Percentiles rank a stretch among this genome's conserved stretches.
phyloP scores from a whole-genome alignment of 768 basidiomycete genomes.

The Boletus rufocinnamomeus region DNA sequence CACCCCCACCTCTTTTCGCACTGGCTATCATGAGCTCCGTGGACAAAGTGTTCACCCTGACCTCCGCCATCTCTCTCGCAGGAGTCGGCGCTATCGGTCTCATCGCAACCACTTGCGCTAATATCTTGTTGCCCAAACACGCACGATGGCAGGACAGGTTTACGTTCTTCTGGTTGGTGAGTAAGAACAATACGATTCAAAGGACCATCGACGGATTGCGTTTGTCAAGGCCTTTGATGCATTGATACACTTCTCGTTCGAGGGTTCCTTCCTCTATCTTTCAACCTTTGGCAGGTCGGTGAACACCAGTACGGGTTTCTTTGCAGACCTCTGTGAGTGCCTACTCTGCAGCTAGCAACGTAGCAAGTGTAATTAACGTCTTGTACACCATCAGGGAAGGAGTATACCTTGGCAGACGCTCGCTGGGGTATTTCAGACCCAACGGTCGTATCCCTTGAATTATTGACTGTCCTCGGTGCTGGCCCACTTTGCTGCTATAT shows the following conservation, averaged over 20 bases:
- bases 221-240: conserved; percentile 69
- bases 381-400: conserved; percentile 52
- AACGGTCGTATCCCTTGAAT: conserved; percentile 78
- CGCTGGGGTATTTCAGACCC: conserved; percentile 83
- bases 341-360: background rate
- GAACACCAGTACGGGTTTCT: conserved; percentile 63
- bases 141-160: conserved; percentile 63
- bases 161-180: conserved; percentile 79
- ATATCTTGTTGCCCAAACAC: conserved; percentile 60
- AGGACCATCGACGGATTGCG: background rate
- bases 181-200: conserved; percentile 21
- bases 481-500: conserved; percentile 77
- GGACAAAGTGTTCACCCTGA: conserved; percentile 50
- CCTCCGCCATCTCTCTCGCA: conserved; percentile 63
- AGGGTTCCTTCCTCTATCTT: conserved; percentile 79
- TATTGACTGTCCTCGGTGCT: conserved; percentile 75
- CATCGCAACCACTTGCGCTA: conserved; percentile 54
- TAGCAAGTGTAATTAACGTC: background rate
- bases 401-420: conserved; percentile 77
- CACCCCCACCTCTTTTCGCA: background rate
- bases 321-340: conserved; percentile 73
- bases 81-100: conserved; percentile 55
- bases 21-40: conserved; percentile 20
- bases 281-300: conserved; percentile 76
- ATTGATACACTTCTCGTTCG: conserved; percentile 75